A percentile compares a stretch with the other conserved stretches of the same genome.
Conservation (phyloP, 257 asterid genomes). For the Rhazya stricta region DNA sequence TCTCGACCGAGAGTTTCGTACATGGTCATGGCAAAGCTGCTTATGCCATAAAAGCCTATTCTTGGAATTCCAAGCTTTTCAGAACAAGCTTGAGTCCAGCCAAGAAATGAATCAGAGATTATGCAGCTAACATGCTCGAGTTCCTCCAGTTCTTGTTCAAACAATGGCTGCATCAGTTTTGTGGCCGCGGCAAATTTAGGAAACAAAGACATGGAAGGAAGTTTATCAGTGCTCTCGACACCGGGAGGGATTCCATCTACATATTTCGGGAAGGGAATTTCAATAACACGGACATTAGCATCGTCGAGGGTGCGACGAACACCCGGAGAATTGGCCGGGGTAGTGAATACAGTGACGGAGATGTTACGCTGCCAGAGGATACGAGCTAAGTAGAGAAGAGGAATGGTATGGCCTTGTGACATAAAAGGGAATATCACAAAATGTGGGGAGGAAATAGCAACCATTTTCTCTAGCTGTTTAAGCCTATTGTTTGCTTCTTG, state of each 20-base stretch:
- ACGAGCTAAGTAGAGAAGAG: slow-evolving; percentile 64
- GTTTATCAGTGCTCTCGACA: slow-evolving; percentile 55
- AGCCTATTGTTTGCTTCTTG: background rate
- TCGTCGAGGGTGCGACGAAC: slow-evolving; percentile 36
- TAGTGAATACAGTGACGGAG: slow-evolving; percentile 60
- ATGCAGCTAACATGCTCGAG: slow-evolving; percentile 44
- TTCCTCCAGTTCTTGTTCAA: slow-evolving; percentile 37
- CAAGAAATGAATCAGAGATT: slow-evolving; percentile 55
- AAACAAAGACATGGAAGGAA: slow-evolving; percentile 41
- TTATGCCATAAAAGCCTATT: slow-evolving; percentile 48
- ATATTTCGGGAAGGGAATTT: slow-evolving; percentile 55
- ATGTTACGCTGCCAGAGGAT: slow-evolving; percentile 48
- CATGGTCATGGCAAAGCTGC: slow-evolving; percentile 43
- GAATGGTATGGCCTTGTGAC: slow-evolving; percentile 71
- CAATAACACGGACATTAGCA: slow-evolving; percentile 30
- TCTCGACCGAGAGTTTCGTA: slow-evolving; percentile 27
- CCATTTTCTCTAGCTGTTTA: slow-evolving; percentile 27
- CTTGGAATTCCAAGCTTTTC: slow-evolving; percentile 40
- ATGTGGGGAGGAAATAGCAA: slow-evolving; percentile 38
- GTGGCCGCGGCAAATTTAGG: slow-evolving; percentile 35
- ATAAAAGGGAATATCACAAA: slow-evolving; percentile 66
- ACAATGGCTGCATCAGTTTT: slow-evolving; percentile 44
- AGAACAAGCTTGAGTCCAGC: slow-evolving; percentile 59
- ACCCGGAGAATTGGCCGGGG: slow-evolving; percentile 45
- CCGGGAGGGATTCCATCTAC: slow-evolving; percentile 50